Evolutionary conservation across 2,329 filamentous ascomycete genomes (phyloP), one percentile per base, ranked within the genome.

Genomic region (Dichotomopilus funicola): DNA sequence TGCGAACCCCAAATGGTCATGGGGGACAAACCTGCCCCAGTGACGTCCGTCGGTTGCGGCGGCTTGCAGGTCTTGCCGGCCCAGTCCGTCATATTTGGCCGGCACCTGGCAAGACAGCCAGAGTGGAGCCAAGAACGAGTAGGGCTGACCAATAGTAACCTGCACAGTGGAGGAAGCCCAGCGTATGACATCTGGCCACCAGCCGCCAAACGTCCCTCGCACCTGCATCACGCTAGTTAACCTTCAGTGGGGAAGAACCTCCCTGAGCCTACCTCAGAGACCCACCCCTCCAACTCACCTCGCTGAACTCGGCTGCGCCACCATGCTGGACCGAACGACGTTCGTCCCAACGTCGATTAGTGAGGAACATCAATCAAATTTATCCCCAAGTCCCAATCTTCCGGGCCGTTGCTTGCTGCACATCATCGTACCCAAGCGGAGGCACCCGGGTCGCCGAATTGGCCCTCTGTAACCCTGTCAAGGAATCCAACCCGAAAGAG

Each of bases 81-180:
- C 36, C n/a, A 44, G 33, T 37, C 44, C 49, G 19, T 34, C 37
- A 9, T 13, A 31, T 43, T n/a, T 42, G 33, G 34, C 37, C 41
- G 37, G 47, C 46, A n/a, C 12, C 9, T n/a, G 3, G 13, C 8
- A n/a, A n/a, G 12, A 2, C 19, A 27, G 19, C 19, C 6, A 31
- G 10, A 37, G 47, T 33, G 46, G 40, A 11, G 37, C 42, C 42
- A 42, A 43, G 7, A 6, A 4, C 1, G 8, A 10, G 19, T 54
- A 56, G 54, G 57, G 57, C 54, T 59, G 46, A 37, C 57, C 54
- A 59, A 59, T 59, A 12, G 13, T 44, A 50, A 9, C 1, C 19
- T n/a, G 2, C 27, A 9, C 5, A 3, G 6, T 8, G 19, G 8
- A 9, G 35, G 10, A 9, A 8, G 13, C 31, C 12, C n/a, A 27